Percentiles rank a stretch among this genome's conserved stretches.
Evolutionary conservation across 192 early-diverging fungal species (phyloP).

Genomic region (Coemansia sp.): DNA sequence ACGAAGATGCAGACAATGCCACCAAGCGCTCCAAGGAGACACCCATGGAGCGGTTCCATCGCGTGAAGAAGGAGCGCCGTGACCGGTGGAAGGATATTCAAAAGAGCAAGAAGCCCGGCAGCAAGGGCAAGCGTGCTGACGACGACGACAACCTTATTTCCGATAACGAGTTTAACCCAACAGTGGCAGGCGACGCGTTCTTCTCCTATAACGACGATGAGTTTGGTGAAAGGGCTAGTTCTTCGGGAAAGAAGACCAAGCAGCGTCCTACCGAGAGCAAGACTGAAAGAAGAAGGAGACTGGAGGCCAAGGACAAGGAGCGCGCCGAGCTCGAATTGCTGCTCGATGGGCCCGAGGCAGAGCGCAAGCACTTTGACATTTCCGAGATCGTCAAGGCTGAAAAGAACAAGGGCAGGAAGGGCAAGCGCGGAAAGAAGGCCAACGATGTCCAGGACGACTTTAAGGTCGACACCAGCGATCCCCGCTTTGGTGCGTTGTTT

Average conservation of each 20-base stretch:
- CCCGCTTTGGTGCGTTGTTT: conserved; percentile 78
- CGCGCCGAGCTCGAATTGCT: conserved; percentile 81
- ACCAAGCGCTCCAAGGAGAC: conserved; percentile 62
- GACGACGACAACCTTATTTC: conserved; percentile 58
- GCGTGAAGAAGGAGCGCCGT: conserved; percentile 81
- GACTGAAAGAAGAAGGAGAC: conserved; percentile 58
- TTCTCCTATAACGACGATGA: conserved; percentile 56
- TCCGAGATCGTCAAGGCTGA: conserved; percentile 83
- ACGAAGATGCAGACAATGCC: conserved; percentile 50
- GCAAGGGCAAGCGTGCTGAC: conserved; percentile 29
- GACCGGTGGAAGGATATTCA: conserved; percentile 57
- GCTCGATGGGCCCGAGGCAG: conserved; percentile 64
- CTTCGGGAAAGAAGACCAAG: conserved; percentile 27
- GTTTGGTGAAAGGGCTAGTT: not conserved
- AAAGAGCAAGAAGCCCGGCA: conserved; percentile 3
- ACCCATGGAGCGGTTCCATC: conserved; percentile 76
- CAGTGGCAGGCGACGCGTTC: conserved; percentile 56
- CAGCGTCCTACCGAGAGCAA: conserved; percentile 36
- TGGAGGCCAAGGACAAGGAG: conserved; percentile 59
- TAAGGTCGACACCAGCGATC: conserved; percentile 79
- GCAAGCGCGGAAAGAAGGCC: conserved; percentile 43
- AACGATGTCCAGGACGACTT: conserved; percentile 71
- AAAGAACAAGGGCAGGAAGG: conserved; percentile 61
- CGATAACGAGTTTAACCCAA: conserved; percentile 58
- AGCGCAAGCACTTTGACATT: conserved; percentile 81